Percentiles rank a stretch among this genome's conserved stretches.
Evolutionary conservation across 768 basidiomycete genomes (phyloP).

Genomic region (Russula brevipes): DNA sequence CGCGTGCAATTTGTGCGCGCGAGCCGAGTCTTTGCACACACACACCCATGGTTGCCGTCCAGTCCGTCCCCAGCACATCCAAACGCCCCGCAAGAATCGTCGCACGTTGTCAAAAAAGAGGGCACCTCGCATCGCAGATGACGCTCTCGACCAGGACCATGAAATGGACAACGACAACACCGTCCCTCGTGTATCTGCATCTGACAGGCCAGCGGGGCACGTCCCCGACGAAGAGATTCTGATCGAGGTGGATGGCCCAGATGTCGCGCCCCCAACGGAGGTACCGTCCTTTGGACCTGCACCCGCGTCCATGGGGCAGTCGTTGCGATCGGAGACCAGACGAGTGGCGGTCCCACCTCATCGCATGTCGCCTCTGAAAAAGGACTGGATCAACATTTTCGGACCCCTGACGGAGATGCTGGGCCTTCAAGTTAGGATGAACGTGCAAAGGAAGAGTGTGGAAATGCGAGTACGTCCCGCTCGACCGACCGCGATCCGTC

Average conservation of each 20-base stretch:
- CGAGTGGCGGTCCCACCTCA: constrained; percentile 92
- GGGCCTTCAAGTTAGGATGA: constrained; percentile 96
- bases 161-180: not conserved
- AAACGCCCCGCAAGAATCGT: constrained; percentile 32
- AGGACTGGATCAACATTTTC: constrained; percentile 94
- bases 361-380: constrained; percentile 94
- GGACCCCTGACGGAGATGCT: constrained; percentile 93
- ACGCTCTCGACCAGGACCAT: constrained; percentile 13
- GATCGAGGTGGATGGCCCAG: constrained; percentile 49
- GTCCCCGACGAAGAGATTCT: constrained; percentile 56
- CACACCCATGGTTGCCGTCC: constrained; percentile 39
- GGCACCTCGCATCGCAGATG: constrained; percentile 23
- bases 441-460: constrained; percentile 80
- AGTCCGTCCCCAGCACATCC: constrained; percentile 32
- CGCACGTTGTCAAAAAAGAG: constrained; percentile 48
- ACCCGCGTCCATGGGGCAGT: constrained; percentile 45
- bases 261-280: constrained; percentile 40
- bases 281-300: constrained; percentile 70
- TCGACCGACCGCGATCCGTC: not conserved
- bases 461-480: constrained; percentile 81
- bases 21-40: no score
- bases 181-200: not conserved
- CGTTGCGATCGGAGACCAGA: constrained; percentile 78
- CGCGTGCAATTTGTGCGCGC: no score
- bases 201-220: constrained; percentile 11